Percentiles rank a stretch among this genome's conserved stretches.
phyloP scores from a whole-genome alignment of 2,329 filamentous ascomycete genomes.

The Chaetomiaceae sp. region DNA sequence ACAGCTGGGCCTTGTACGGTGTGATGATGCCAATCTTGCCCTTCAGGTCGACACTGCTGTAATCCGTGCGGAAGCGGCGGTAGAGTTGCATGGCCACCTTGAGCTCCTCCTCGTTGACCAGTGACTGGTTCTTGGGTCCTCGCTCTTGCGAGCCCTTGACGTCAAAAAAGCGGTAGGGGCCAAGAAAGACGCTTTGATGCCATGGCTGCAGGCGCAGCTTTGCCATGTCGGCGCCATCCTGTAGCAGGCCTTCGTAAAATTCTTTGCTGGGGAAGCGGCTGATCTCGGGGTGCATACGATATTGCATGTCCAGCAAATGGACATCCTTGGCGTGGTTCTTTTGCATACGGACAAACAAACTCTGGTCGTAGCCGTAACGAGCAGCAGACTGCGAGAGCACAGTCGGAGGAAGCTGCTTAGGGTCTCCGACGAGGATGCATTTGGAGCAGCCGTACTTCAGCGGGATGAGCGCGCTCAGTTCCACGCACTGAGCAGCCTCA shows the following conservation, averaged over 20 bases:
- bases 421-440: conserved; percentile 94
- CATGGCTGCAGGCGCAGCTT: conserved; percentile 70
- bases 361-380: conserved; percentile 92
- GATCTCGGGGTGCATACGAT: conserved; percentile 98
- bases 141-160: conserved; percentile 80
- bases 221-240: conserved; percentile 81
- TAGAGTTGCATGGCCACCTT: conserved; percentile 83
- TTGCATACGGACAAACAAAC: conserved; percentile 97
- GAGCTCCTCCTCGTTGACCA: conserved; percentile 83
- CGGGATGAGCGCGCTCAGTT: conserved; percentile 91
- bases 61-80: conserved; percentile 69
- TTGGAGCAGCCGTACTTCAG: conserved; percentile 96
- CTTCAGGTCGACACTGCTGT: conserved; percentile 59
- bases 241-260: conserved; percentile 84
- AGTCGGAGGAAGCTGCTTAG: conserved; percentile 92
- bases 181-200: conserved; percentile 75
- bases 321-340: conserved; percentile 81
- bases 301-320: conserved; percentile 93
- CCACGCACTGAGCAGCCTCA: conserved; percentile 95
- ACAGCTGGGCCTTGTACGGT: conserved; percentile 90
- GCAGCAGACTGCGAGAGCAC: conserved; percentile 92
- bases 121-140: conserved; percentile 77
- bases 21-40: conserved; percentile 96
- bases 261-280: conserved; percentile 82
- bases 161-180: conserved; percentile 95